Percentiles rank a stretch among this genome's conserved stretches.
phyloP scores from a whole-genome alignment of 805 yeast genomes.

The Candida yuanshanica region DNA sequence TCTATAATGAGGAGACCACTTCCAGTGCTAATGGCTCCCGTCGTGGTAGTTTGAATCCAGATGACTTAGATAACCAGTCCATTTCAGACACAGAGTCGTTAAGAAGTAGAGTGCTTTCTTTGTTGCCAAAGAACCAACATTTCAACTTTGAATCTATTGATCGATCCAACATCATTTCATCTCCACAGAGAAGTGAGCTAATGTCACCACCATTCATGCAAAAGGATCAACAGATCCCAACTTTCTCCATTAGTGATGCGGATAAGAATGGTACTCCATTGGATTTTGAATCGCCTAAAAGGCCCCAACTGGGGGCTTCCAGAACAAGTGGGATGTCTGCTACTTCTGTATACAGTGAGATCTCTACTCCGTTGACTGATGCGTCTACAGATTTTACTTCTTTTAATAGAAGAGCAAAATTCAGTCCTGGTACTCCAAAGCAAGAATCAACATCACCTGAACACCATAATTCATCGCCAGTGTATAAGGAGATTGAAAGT shows the following conservation, averaged over 20 bases:
- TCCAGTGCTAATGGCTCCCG: neutral
- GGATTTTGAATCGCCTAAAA: neutral
- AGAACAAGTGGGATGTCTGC: conserved; percentile 6
- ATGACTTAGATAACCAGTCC: conserved; percentile 3
- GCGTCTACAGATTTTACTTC: neutral
- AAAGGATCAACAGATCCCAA: conserved; percentile 5
- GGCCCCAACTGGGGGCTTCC: neutral
- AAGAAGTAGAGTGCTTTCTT: conserved; percentile 12
- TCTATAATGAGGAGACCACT: neutral
- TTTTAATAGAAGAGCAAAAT: neutral
- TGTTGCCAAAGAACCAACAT: conserved; percentile 9
- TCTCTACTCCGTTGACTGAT: neutral
- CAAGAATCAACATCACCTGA: neutral
- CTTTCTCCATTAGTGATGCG: conserved; percentile 11
- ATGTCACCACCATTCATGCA: neutral
- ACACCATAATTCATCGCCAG: neutral
- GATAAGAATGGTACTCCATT: neutral
- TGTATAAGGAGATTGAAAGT: conserved; percentile 14
- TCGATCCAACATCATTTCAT: neutral
- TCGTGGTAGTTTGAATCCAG: conserved; percentile 1
- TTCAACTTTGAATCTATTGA: conserved; percentile 8
- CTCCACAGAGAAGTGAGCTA: neutral
- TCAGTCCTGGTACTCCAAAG: neutral
- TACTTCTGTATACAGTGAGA: conserved; percentile 10
- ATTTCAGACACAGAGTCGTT: conserved; percentile 15